phyloP scores from a whole-genome alignment of 2,329 filamentous ascomycete species.

The Setomelanomma holmii region DNA sequence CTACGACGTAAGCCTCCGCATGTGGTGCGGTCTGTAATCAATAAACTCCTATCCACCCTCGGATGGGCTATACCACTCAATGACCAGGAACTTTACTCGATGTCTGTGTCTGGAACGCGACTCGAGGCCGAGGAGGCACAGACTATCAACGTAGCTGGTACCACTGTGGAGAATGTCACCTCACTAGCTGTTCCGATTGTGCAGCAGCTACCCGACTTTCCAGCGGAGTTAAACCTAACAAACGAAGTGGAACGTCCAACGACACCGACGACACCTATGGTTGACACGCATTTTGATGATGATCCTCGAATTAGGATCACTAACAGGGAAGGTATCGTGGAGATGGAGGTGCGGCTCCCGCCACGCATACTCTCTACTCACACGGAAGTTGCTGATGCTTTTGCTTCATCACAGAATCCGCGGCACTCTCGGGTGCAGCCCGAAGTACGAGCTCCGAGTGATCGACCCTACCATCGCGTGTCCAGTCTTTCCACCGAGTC shows the following conservation, averaged over 20 bases:
- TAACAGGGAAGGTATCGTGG: constrained; percentile 46
- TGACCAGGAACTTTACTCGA: constrained; percentile 4
- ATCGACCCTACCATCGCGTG: constrained; percentile 37
- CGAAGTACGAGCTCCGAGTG: constrained; percentile 6
- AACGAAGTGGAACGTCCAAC: constrained; percentile 24
- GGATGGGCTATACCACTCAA: constrained; percentile 28
- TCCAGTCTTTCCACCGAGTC: constrained; percentile 45
- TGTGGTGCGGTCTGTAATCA: constrained; percentile 28
- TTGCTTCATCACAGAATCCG: constrained; percentile 11
- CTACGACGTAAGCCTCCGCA: constrained; percentile 30
- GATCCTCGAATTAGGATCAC: constrained; percentile 50
- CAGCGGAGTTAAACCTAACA: constrained; percentile 14
- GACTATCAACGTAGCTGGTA: constrained; percentile 26
- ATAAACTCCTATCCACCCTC: constrained; percentile 29
- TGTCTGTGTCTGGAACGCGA: neutral
- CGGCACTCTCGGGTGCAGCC: constrained; percentile 10
- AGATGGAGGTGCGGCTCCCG: constrained; percentile 49
- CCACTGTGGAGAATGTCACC: constrained; percentile 28
- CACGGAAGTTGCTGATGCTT: constrained; percentile 28
- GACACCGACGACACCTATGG: constrained; percentile 35
- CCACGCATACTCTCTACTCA: constrained; percentile 39
- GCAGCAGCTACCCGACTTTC: constrained; percentile 9
- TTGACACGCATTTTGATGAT: constrained; percentile 29
- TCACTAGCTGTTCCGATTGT: constrained; percentile 29
- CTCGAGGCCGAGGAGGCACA: constrained; percentile 10